Evolutionary conservation across 1,139 yeast genomes (phyloP), one percentile per base, ranked within the genome.

Genomic region (Suhomyces wounanorum): DNA sequence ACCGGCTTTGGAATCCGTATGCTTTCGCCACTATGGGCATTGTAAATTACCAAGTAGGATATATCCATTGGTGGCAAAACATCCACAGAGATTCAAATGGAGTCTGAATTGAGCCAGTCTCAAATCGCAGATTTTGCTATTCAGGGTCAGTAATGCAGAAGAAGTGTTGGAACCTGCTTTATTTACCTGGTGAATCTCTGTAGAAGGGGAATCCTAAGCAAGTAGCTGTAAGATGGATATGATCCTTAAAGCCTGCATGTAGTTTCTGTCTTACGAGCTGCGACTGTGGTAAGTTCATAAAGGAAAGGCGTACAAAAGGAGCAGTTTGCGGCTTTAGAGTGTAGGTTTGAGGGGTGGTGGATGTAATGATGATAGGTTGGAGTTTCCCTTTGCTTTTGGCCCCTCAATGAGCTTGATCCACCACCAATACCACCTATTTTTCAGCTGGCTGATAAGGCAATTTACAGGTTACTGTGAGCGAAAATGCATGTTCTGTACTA

Each of bases 1-100:
- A 77, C 64, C 0, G 81, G 81, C 52, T 76, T 77, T 21, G 80
- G 76, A 16, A 75, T 63, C 48, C 62, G 63, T n/a, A 64, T 50
- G 10, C 59, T 53, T 7, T 63, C 61, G 7, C 81, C 81, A 51
- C 64, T 72, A 52, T 77, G 81, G 42, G 77, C 70, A 57, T 75
- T 75, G 57, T 72, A 70, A 6, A 75, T 63, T n/a, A 61, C 57
- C 45, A 76, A 59, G 47, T 71, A 71, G 16, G 71, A 57, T 38
- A 55, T 44, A 40, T 53, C 58, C 52, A 50, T 50, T 45, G 50
- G 48, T 43, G 45, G 45, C 40, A 35, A 36, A 25, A 31, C 40
- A 35, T 43, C 35, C 25, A 44, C 48, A 31, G 41, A 23, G 36
- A 16, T 16, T 33, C 28, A 16, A 25, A 33, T 14, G 37, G 37